Conservation (phyloP, 768 basidiomycete genomes). For the Xerocomellus chrysenteron region DNA sequence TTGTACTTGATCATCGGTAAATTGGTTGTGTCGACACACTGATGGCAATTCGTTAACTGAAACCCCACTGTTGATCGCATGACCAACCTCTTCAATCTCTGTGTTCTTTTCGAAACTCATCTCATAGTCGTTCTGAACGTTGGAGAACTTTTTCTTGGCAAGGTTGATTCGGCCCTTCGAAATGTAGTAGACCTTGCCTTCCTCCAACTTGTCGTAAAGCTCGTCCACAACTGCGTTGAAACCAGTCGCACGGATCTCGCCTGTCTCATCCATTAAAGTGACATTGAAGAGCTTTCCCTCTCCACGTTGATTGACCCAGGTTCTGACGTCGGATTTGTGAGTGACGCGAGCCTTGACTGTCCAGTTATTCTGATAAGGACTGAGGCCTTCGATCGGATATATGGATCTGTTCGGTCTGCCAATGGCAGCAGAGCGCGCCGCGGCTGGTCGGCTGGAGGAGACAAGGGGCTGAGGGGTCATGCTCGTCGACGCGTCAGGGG, state of each 20-base stretch:
- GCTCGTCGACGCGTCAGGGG: constrained; percentile 30
- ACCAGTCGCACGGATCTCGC: constrained; percentile 86
- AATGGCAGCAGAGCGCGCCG: constrained; percentile 12
- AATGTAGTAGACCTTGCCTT: constrained; percentile 90
- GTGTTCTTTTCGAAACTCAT: constrained; percentile 81
- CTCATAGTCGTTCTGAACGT: constrained; percentile 90
- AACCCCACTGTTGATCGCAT: background rate
- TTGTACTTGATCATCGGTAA: constrained; percentile 84
- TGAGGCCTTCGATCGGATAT: constrained; percentile 90
- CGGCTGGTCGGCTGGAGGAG: constrained; percentile 17
- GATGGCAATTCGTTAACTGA: constrained; percentile 4
- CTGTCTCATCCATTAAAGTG: constrained; percentile 92
- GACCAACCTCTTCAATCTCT: constrained; percentile 76
- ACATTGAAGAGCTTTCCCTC: constrained; percentile 95
- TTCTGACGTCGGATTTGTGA: constrained; percentile 83
- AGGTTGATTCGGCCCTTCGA: constrained; percentile 91
- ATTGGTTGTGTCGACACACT: constrained; percentile 79
- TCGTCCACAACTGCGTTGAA: constrained; percentile 87
- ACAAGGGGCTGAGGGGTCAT: constrained; percentile 28
- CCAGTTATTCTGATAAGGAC: constrained; percentile 98
- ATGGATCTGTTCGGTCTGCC: constrained; percentile 33
- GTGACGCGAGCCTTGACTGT: constrained; percentile 94
- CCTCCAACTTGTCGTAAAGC: constrained; percentile 80
- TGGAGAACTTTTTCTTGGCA: constrained; percentile 96
- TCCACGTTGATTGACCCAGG: constrained; percentile 86